Conservation (phyloP, 2,329 filamentous ascomycete genomes). For the Neonectria hederae region DNA sequence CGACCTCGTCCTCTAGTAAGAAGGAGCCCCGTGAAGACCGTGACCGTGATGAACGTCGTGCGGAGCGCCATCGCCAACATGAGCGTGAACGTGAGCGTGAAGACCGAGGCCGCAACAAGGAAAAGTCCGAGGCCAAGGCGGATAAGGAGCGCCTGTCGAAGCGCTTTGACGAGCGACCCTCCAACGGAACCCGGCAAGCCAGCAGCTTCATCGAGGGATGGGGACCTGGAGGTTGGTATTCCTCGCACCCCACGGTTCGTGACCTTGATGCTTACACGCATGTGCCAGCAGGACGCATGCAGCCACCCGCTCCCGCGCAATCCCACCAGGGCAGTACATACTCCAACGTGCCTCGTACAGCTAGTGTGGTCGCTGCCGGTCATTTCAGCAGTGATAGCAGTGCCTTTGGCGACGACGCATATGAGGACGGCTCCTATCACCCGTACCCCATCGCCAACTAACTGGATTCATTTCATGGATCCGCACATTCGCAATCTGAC, state of each 20-base stretch:
- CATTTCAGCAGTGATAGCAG: constrained; percentile 46
- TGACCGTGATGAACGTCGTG: constrained; percentile 37
- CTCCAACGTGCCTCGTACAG: constrained; percentile 45
- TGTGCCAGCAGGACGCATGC: constrained; percentile 41
- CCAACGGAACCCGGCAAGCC: constrained; percentile 41
- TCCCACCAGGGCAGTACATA: constrained; percentile 36
- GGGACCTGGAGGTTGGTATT: constrained; percentile 46
- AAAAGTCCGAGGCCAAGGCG: constrained; percentile 43
- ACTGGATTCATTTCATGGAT: constrained; percentile 23
- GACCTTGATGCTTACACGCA: constrained; percentile 42
- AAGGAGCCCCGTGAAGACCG: constrained; percentile 35
- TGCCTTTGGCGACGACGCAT: constrained; percentile 44
- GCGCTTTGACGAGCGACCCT: constrained; percentile 50
- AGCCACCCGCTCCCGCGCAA: constrained; percentile 36
- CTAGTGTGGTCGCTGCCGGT: constrained; percentile 38
- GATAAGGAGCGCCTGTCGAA: constrained; percentile 50
- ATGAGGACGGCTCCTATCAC: constrained; percentile 50
- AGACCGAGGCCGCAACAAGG: constrained; percentile 38
- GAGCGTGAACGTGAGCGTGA: constrained; percentile 33
- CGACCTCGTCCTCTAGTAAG: constrained; percentile 37
- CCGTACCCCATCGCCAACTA: constrained; percentile 47
- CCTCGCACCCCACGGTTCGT: constrained; percentile 38
- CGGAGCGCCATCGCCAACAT: constrained; percentile 17
- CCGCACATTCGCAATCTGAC: constrained; percentile 14
- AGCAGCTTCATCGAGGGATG: constrained; percentile 50